phyloP scores from a whole-genome alignment of 176 grass and related monocot species.

The Triticum timopheevii region DNA sequence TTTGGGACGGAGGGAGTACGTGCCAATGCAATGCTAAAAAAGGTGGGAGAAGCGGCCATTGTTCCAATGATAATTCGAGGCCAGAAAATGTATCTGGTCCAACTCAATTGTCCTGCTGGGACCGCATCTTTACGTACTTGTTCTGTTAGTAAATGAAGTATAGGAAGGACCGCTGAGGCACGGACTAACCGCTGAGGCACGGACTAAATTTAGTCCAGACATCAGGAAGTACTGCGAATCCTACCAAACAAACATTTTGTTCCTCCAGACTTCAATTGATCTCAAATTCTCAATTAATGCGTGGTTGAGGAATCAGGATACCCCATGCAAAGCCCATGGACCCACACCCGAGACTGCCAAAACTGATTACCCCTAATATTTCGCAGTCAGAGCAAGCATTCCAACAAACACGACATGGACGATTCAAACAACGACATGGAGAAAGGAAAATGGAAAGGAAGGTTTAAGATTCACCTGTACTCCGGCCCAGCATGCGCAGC shows the following conservation, averaged over 20 bases:
- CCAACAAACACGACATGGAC: background rate
- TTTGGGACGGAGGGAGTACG: background rate
- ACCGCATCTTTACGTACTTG: conserved; percentile 16
- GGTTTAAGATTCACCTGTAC: conserved; percentile 56
- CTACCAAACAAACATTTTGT: background rate
- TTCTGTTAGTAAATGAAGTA: conserved; percentile 21
- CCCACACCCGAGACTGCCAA: background rate
- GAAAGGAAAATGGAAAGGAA: background rate
- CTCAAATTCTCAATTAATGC: conserved; percentile 8
- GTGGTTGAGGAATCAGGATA: background rate
- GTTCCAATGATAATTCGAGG: background rate
- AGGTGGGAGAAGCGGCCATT: background rate
- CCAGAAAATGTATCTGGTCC: background rate
- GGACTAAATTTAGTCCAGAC: conserved; percentile 7
- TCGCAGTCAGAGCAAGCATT: background rate
- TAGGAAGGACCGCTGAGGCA: background rate
- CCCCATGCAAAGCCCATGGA: conserved; percentile 2
- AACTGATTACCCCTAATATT: background rate
- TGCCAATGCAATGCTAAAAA: conserved; percentile 5
- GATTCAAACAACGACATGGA: background rate
- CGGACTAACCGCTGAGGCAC: background rate
- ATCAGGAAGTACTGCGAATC: conserved; percentile 1
- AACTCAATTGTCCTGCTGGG: conserved; percentile 19
- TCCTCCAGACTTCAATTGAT: background rate
- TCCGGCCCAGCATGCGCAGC: conserved; percentile 52